Evolutionary conservation across 2,329 filamentous ascomycete genomes (phyloP).

Genomic region (Exophiala sideris): DNA sequence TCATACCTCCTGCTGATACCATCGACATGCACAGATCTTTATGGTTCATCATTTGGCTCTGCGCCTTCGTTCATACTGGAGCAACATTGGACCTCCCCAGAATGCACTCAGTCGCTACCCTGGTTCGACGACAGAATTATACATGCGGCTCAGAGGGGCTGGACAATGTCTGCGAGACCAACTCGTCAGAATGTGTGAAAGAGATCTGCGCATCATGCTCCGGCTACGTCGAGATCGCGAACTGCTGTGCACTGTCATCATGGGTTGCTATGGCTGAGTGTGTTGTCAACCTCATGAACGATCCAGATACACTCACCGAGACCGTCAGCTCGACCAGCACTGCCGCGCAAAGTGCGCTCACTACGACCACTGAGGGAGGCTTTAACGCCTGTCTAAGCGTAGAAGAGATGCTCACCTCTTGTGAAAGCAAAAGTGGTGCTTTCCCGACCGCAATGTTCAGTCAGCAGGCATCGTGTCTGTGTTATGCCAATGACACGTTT

Average conservation of each 20-base stretch:
- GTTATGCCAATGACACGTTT: background rate
- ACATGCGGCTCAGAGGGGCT: background rate
- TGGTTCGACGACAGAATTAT: background rate
- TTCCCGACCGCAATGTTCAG: background rate
- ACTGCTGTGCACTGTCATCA: background rate
- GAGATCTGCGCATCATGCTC: background rate
- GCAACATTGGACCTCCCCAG: too few relatives aligned
- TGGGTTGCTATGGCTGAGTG: background rate
- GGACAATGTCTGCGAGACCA: background rate
- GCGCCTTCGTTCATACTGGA: background rate
- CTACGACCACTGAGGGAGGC: too few relatives aligned
- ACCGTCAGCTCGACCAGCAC: background rate
- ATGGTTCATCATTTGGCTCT: too few relatives aligned
- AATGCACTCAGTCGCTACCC: too few relatives aligned
- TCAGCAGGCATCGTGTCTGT: background rate
- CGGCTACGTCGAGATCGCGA: background rate
- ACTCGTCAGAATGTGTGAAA: background rate
- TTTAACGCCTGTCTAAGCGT: too few relatives aligned
- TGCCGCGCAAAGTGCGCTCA: too few relatives aligned
- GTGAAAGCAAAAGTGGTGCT: constrained; percentile 76
- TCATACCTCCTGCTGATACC: too few relatives aligned
- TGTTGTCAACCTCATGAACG: background rate
- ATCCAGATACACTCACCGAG: background rate
- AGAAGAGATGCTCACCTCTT: constrained; percentile 70
- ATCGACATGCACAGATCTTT: too few relatives aligned